phyloP scores from a whole-genome alignment of 345 rosid genomes.

The Crucihimalaya himalaica region DNA sequence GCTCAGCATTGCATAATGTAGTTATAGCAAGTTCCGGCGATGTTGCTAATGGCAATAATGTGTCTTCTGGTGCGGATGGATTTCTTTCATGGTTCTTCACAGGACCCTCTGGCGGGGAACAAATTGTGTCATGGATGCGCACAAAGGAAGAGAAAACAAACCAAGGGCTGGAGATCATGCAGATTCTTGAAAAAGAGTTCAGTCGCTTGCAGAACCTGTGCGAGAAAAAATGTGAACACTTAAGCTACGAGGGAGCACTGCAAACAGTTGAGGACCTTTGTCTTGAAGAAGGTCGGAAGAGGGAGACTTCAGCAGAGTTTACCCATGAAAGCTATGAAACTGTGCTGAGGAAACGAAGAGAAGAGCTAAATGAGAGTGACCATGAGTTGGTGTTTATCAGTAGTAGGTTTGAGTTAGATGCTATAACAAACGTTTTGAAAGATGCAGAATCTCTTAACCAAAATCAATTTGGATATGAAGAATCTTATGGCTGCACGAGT shows the following conservation, averaged over 20 bases:
- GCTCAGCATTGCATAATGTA: conserved; percentile 37
- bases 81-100: conserved; percentile 85
- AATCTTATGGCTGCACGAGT: conserved; percentile 53
- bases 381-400: conserved; percentile 48
- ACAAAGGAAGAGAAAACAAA: conserved; percentile 66
- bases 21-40: conserved; percentile 39
- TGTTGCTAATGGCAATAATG: conserved; percentile 38
- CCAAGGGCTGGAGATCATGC: conserved; percentile 72
- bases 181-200: conserved; percentile 77
- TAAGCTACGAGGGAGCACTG: conserved; percentile 80
- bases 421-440: conserved; percentile 65
- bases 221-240: conserved; percentile 71
- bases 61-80: conserved; percentile 49
- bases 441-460: conserved; percentile 68
- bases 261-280: conserved; percentile 78
- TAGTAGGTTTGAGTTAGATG: conserved; percentile 68
- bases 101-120: conserved; percentile 69
- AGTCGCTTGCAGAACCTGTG: conserved; percentile 72
- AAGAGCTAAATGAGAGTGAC: conserved; percentile 56
- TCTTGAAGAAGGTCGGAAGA: conserved; percentile 79
- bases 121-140: conserved; percentile 62
- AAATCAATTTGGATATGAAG: conserved; percentile 74
- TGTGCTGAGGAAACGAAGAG: conserved; percentile 67
- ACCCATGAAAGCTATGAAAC: conserved; percentile 58
- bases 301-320: conserved; percentile 58